A percentile compares a stretch with the other conserved stretches of the same genome.
Evolutionary conservation across 495 filamentous ascomycete genomes (phyloP).

Genomic region (Beverwykella pulmonaria): DNA sequence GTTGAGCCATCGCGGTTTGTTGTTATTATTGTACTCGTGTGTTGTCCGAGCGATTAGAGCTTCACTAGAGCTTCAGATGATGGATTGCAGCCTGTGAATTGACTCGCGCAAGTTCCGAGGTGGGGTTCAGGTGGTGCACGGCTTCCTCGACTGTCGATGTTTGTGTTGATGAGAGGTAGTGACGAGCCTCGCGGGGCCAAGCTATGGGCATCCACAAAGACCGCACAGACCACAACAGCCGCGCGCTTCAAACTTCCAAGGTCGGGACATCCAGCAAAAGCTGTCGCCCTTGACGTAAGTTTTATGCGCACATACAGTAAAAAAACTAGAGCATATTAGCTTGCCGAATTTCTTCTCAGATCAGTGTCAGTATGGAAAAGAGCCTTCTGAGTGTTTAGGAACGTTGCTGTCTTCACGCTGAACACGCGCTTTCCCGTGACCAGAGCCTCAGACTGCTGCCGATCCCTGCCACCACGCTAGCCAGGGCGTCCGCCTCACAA

Average conservation of each 20-base stretch:
- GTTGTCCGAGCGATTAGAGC: background rate
- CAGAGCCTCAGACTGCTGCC: background rate
- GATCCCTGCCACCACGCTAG: background rate
- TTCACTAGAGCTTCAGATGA: background rate
- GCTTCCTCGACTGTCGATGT: background rate
- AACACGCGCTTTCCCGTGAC: background rate
- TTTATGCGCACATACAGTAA: no score
- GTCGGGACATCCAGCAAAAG: no score
- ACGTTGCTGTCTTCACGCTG: background rate
- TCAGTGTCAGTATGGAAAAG: no score
- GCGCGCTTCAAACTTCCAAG: no score
- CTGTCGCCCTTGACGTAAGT: no score
- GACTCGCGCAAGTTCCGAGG: background rate
- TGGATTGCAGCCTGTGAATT: background rate
- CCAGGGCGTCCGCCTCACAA: background rate
- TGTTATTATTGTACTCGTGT: slow-evolving; percentile 65
- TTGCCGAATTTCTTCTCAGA: no score
- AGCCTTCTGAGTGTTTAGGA: no score
- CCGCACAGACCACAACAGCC: background rate
- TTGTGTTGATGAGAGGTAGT: background rate
- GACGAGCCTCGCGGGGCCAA: background rate
- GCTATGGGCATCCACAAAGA: background rate
- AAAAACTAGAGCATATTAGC: no score
- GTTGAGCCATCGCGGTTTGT: slow-evolving; percentile 78
- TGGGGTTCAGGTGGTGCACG: background rate